A percentile compares a stretch with the other conserved stretches of the same genome.
Evolutionary conservation across 176 grass and related monocot genomes (phyloP).

Genomic region (Aegilops speltoides): DNA sequence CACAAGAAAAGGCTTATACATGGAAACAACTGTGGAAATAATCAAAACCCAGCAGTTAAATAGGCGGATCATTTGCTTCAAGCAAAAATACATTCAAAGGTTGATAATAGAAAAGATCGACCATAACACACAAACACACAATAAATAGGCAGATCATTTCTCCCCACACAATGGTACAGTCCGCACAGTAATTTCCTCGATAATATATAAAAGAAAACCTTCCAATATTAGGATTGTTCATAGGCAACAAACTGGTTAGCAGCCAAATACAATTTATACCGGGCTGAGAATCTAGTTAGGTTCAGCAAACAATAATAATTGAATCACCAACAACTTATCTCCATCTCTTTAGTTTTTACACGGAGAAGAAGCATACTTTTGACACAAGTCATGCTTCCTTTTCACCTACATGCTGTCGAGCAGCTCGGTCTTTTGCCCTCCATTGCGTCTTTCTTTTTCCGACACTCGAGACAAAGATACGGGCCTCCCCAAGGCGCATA

Average conservation of each 20-base stretch:
- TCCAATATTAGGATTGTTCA: not conserved
- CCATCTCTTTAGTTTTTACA: conserved; percentile 27
- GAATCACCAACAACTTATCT: conserved; percentile 21
- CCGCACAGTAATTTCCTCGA: not conserved
- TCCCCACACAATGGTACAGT: conserved; percentile 13
- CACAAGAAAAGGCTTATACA: not conserved
- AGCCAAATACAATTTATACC: conserved; percentile 34
- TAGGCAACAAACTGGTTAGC: conserved; percentile 40
- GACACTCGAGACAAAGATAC: conserved; percentile 81
- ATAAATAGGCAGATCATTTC: not conserved
- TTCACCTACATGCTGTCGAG: conserved; percentile 60
- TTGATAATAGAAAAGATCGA: no score
- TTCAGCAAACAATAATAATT: conserved; percentile 43
- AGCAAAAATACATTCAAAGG: not conserved
- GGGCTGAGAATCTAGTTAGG: conserved; percentile 35
- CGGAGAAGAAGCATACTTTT: not conserved
- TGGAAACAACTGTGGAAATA: not conserved
- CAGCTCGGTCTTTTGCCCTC: conserved; percentile 76
- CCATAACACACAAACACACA: not conserved
- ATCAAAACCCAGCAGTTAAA: not conserved
- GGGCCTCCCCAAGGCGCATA: conserved; percentile 60
- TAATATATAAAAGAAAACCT: not conserved
- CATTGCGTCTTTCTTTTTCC: conserved; percentile 98
- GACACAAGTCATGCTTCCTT: not conserved
- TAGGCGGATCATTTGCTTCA: no score